Evolutionary conservation across 768 basidiomycete species (phyloP), one percentile per base, ranked within the genome.

Genomic region (Leccinum incarnatum): DNA sequence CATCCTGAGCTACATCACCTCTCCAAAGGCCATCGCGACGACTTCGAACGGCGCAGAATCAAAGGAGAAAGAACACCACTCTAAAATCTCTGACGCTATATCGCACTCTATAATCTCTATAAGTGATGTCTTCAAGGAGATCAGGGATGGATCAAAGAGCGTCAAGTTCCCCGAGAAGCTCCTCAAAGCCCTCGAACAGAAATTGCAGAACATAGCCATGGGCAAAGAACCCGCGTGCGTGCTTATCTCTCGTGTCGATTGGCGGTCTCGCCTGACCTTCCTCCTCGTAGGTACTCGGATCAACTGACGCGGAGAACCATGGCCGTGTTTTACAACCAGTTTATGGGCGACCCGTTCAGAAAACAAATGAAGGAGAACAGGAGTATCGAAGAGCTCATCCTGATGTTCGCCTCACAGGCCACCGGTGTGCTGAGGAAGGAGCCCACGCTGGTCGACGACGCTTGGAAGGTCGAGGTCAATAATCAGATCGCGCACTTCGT

Each of bases 381-480:
- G 49, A 97, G 96, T 77, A 92, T 98, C 40, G 97, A 99, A 75
- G 95, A 98, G 62, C 87, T 99, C 55, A 96, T 99, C 58, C 80
- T 99, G 53, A 91, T 91, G 82, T 98, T 98, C 67, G 95, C 95
- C 11, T 91, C 95, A 1, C 87, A 94, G 54, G 91, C 96, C 3
- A 93, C 92, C 3, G 81, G 84, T 27, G 85, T 92, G 9, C 81
- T 98, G 59, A 90, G 88, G 81, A 97, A 97, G 74, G 93, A 95
- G 63, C 91, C 91, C 0, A 81, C 89, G 2, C 77, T 95, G 2
- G 82, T 81, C 15, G 89, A 86, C 23, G 95, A 97, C 50, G 89
- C 84, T 21, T 98, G 95, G 95, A 98, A 98, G 71, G 70, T 85
- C 49, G 93, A 95, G 71, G 82, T 23, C 23, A 23, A 23, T 23